Evolutionary conservation across 345 rosid genomes (phyloP), one percentile per base, ranked within the genome.

Genomic region (Sonneratia caseolaris): DNA sequence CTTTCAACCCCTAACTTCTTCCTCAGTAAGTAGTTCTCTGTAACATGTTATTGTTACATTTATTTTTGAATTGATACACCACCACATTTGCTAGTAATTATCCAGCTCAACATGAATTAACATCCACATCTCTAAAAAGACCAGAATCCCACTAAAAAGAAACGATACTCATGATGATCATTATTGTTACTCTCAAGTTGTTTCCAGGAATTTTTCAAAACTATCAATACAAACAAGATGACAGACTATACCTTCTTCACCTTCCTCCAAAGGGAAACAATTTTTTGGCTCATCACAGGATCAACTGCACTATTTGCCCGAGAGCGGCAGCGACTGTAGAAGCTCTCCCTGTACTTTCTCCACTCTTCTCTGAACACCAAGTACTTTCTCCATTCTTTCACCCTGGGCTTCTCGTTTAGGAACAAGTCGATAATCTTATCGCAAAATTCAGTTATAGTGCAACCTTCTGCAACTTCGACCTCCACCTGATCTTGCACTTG

Each of bases 331-430:
- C 88, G 85, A 27, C 49, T 80, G 57, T 90, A 91, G 82, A 94
- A 94, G 72, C 83, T 77, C 9, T 83, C 84, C 69, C 84, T 87
- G 66, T 91, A 90, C 85, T 88, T 91, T 35, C 81, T 83, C 97
- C 97, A 94, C 77, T 90, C 96, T 65, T 90, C 91, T 77, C 97
- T 86, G 21, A 91, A 82, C 64, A 89, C 85, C 82, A 94, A 72
- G 77, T 82, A 90, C 81, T 86, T 90, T 70, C 82, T 88, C 99
- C 96, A 95, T 27, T 92, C 82, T 72, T 83, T 95, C 7, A 85
- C 90, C 76, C 85, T 82, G 45, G 87, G 88, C 77, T 91, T 95
- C 89, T 90, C 89, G 75, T 81, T 83, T 82, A 92, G 76, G 80
- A 91, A 95, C 57, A 90, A 21, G 81, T 90, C 92, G 74, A 92